phyloP scores from a whole-genome alignment of 2,329 filamentous ascomycete species.

The Corinectria fuckeliana region DNA sequence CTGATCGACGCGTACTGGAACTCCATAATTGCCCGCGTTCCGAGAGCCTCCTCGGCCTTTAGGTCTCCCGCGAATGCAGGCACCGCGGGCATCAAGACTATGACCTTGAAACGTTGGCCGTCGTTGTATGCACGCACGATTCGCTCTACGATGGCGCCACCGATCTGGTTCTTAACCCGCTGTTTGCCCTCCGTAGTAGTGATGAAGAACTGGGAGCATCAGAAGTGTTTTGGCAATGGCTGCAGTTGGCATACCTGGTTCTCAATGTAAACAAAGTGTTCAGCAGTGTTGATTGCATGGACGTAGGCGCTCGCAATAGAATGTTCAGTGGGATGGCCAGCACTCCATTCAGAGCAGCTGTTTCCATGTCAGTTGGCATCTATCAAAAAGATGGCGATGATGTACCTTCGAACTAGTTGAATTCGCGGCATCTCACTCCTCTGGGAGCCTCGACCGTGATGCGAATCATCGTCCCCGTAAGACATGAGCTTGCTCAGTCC shows the following conservation, averaged over 20 bases:
- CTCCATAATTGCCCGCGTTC: conserved; percentile 86
- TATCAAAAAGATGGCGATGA: neutral
- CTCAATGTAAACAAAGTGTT: conserved; percentile 81
- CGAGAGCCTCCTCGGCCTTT: conserved; percentile 72
- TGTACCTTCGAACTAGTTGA: conserved; percentile 59
- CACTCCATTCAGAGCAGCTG: conserved; percentile 59
- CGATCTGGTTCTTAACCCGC: conserved; percentile 77
- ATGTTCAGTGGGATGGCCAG: conserved; percentile 64
- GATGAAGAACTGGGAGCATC: conserved; percentile 74
- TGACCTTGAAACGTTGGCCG: conserved; percentile 73
- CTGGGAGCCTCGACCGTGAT: conserved; percentile 17
- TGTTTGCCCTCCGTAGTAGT: conserved; percentile 76
- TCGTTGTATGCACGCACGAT: conserved; percentile 73
- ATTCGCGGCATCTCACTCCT: conserved; percentile 46
- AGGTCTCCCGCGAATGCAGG: conserved; percentile 85
- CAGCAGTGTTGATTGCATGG: conserved; percentile 69
- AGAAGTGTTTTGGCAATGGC: neutral
- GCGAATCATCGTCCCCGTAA: conserved; percentile 38
- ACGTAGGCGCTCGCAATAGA: conserved; percentile 89
- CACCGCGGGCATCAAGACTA: conserved; percentile 80
- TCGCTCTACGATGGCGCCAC: conserved; percentile 78
- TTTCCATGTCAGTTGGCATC: conserved; percentile 1
- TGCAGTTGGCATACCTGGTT: conserved; percentile 60
- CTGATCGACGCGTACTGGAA: conserved; percentile 84
- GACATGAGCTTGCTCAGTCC: conserved; percentile 49